Base-by-base conservation (phyloP, 495 filamentous ascomycete species). In the Podospora comata region DNA sequence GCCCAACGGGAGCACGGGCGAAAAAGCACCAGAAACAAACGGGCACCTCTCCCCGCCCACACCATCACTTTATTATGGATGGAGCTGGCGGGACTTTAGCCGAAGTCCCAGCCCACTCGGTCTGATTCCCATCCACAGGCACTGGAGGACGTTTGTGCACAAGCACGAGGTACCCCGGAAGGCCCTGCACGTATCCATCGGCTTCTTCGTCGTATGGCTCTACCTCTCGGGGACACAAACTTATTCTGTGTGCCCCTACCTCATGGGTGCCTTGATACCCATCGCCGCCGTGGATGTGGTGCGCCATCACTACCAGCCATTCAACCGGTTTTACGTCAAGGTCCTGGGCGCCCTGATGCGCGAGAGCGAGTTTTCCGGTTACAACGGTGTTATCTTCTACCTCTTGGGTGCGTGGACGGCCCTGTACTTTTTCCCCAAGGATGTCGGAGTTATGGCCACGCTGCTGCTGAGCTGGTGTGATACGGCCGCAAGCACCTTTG, bases 331-430 rank as follows among this genome's bases (percentile, higher is more conserved):
- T 32, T 99, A 99, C 75, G 94, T 97, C 68, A 86, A 85, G 32
- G 87, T 86, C 48, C 74, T 97, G 20, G 95, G 95, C 44, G 91
- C 93, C 16, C 82, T 98, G 67, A 99, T 99, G 95, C 91, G 95
- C 65, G 95, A 99, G 82, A 92, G 89, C 65, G 95, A 99, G 79
- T 96, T 93, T 65, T 81, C 86, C 18, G 91, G 92, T 44, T 98
- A 90, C 82, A 99, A 99, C 75, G 95, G 95, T 55, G 94, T 97
- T 64, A 94, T 99, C 65, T 97, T 91, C 85, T 99, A 97, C 74
- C 86, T 99, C 5, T 85, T 96, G 13, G 95, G 95, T 16, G 89
- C 93, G 23, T 97, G 92, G 83, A 85, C 87, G 19, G 93, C 92
- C 27, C 85, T 99, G 56, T 84, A 87, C 66, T 93, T 92, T 78